Evolutionary conservation across 2,329 filamentous ascomycete species (phyloP).

Genomic region (Penicillium glabrum): DNA sequence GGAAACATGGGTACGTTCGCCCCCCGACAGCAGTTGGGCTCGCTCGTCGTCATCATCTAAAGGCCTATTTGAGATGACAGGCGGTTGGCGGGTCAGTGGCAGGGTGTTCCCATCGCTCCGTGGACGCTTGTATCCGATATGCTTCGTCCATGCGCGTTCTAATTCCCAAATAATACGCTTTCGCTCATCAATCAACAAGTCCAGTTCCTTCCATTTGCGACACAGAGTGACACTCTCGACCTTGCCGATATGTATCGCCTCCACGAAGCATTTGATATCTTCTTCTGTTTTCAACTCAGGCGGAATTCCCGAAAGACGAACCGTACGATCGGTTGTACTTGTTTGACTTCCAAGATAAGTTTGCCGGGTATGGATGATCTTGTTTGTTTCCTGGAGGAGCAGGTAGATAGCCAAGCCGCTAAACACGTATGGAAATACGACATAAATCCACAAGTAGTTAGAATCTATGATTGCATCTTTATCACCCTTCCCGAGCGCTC

Average conservation of each 20-base stretch:
- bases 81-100: slow-evolving; percentile 52
- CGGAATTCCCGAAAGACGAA: slow-evolving; percentile 87
- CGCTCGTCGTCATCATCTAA: slow-evolving; percentile 56
- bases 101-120: slow-evolving; percentile 45
- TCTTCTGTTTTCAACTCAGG: slow-evolving; percentile 73
- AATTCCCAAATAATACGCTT: slow-evolving; percentile 66
- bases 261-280: slow-evolving; percentile 81
- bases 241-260: slow-evolving; percentile 82
- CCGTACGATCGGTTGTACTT: slow-evolving; percentile 93
- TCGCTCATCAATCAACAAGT: slow-evolving; percentile 69
- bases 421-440: slow-evolving; percentile 94
- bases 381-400: slow-evolving; percentile 78
- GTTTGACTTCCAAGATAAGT: slow-evolving; percentile 90
- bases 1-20: slow-evolving; percentile 42
- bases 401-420: slow-evolving; percentile 78
- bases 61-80: slow-evolving; percentile 33
- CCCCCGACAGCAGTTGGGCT: slow-evolving; percentile 57
- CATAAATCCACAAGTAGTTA: slow-evolving; percentile 84
- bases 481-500: slow-evolving; percentile 23
- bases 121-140: slow-evolving; percentile 60
- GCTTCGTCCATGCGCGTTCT: slow-evolving; percentile 79
- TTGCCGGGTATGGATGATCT: slow-evolving; percentile 82
- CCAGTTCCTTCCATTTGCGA: slow-evolving; percentile 80
- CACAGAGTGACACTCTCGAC: slow-evolving; percentile 88
- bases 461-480: slow-evolving; percentile 36